Conservation (phyloP, 495 filamentous ascomycete genomes). For the Pseudoneurospora amorphoporcata region DNA sequence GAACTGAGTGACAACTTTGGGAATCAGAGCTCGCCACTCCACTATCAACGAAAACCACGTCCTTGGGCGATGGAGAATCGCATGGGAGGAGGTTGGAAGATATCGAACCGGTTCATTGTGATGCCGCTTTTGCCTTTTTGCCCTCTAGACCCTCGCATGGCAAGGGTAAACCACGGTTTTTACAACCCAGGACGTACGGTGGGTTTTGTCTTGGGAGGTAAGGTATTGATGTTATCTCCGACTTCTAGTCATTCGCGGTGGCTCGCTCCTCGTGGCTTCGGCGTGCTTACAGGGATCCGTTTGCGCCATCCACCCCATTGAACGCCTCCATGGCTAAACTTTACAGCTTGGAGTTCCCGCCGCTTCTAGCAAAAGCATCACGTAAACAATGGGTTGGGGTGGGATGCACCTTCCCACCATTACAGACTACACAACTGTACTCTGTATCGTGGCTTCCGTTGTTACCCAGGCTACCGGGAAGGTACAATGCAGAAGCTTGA, state of each 20-base stretch:
- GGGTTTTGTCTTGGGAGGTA: neutral
- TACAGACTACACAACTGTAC: no score
- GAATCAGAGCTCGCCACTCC: neutral
- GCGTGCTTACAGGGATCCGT: constrained; percentile 17
- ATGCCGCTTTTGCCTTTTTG: neutral
- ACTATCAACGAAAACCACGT: neutral
- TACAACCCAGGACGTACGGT: neutral
- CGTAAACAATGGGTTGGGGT: neutral
- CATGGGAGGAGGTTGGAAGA: neutral
- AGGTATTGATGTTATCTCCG: neutral
- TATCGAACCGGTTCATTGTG: neutral
- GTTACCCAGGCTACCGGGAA: no score
- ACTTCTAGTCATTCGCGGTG: neutral
- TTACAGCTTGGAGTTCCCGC: neutral
- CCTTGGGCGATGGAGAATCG: neutral
- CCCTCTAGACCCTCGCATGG: neutral
- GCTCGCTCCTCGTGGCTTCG: neutral
- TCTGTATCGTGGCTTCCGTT: no score
- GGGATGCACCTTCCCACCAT: no score
- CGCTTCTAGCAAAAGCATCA: neutral
- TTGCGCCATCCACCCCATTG: constrained; percentile 12
- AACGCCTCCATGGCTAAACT: neutral
- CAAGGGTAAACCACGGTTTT: neutral
- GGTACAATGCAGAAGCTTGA: no score
- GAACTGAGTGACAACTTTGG: no score